phyloP scores from a whole-genome alignment of 768 basidiomycete species.

The Collybia nuda region DNA sequence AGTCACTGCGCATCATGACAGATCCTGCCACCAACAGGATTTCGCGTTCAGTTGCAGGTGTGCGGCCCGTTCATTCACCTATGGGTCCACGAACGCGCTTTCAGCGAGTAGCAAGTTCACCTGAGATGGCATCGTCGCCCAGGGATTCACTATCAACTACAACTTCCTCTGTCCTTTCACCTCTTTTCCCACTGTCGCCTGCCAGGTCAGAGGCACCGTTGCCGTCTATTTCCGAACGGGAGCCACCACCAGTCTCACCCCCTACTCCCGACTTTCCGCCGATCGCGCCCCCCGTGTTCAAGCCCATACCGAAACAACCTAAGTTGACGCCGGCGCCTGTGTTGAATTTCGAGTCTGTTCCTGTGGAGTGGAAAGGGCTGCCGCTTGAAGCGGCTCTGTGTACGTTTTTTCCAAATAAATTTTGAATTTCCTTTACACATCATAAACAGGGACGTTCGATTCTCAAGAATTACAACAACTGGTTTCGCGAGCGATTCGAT shows the following conservation, averaged over 20 bases:
- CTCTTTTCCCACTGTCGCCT: slow-evolving; percentile 15
- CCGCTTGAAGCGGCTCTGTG: slow-evolving; percentile 68
- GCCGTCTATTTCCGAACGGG: slow-evolving; percentile 11
- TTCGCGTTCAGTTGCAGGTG: slow-evolving; percentile 13
- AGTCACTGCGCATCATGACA: slow-evolving; percentile 19
- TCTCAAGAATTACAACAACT: slow-evolving; percentile 63
- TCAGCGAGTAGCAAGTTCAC: slow-evolving; percentile 6
- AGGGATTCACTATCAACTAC: slow-evolving; percentile 15
- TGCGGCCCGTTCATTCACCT: slow-evolving; percentile 15
- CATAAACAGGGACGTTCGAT: slow-evolving; percentile 53
- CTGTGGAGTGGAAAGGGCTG: slow-evolving; percentile 67
- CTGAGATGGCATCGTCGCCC: slow-evolving; percentile 9
- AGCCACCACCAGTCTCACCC: slow-evolving; percentile 4
- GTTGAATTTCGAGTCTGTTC: slow-evolving; percentile 54
- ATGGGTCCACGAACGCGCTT: slow-evolving; percentile 20
- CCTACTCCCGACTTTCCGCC: background rate
- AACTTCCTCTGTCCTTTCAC: slow-evolving; percentile 10
- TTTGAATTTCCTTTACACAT: background rate
- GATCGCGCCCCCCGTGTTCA: background rate
- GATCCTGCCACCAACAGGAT: slow-evolving; percentile 22
- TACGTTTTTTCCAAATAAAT: slow-evolving; percentile 22
- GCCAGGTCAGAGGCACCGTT: slow-evolving; percentile 9
- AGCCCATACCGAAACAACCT: slow-evolving; percentile 19
- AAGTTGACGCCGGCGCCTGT: slow-evolving; percentile 47
- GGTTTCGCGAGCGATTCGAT: slow-evolving; percentile 70